A percentile compares a stretch with the other conserved stretches of the same genome.
phyloP scores from a whole-genome alignment of 1,284 basidiomycete species.

The Sutorius eximius region DNA sequence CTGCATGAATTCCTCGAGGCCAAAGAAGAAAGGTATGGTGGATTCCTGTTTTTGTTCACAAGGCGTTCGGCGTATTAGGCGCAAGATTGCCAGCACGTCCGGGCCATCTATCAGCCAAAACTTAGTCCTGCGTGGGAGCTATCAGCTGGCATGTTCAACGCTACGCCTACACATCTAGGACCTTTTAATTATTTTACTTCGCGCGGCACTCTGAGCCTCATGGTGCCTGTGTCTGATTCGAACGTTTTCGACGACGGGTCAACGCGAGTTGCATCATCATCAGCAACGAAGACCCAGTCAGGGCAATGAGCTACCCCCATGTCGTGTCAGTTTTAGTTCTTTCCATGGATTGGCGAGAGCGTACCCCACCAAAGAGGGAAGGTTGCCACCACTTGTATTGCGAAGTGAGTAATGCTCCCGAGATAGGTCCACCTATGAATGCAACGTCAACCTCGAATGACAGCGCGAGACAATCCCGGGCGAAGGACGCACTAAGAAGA shows the following conservation, averaged over 20 bases:
- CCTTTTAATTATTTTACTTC: neutral
- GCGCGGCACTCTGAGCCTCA: neutral
- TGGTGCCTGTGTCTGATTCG: neutral
- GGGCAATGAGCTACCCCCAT: constrained; percentile 13
- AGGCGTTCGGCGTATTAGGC: no score
- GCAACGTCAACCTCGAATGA: neutral
- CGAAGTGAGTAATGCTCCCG: constrained; percentile 28
- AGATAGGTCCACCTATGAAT: constrained; percentile 25
- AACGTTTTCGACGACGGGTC: constrained; percentile 1
- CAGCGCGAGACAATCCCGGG: neutral
- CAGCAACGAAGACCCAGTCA: constrained; percentile 16
- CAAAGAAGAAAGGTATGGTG: no score
- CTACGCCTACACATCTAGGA: neutral
- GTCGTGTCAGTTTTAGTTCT: constrained; percentile 1
- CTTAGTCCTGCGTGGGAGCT: no score
- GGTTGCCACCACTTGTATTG: constrained; percentile 32
- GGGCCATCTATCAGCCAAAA: no score
- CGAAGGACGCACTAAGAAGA: constrained; percentile 16
- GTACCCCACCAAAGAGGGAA: constrained; percentile 28
- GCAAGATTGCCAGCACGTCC: no score
- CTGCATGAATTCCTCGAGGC: no score
- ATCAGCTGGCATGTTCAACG: neutral
- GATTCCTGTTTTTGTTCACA: no score
- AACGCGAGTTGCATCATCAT: constrained; percentile 17
- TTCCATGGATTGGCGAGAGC: neutral